Conservation (phyloP, 2,329 filamentous ascomycete genomes). For the Exophiala viscosa region DNA sequence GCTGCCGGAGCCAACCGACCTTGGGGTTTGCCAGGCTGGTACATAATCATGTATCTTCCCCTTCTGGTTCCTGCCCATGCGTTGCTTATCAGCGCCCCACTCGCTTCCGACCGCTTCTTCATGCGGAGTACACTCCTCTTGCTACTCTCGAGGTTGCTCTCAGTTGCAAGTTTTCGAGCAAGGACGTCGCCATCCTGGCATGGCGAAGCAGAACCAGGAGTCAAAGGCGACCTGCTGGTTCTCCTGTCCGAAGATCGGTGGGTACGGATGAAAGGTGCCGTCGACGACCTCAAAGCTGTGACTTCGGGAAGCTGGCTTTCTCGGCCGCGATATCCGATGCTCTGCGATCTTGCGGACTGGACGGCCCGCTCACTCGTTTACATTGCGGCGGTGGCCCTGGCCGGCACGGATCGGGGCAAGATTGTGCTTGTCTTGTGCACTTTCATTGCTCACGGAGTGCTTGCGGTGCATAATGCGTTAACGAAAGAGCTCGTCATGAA, state of each 20-base stretch:
- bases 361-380: slow-evolving; percentile 57
- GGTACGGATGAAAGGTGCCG: slow-evolving; percentile 52
- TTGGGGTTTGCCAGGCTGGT: no score
- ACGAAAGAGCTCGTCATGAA: slow-evolving; percentile 50
- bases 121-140: slow-evolving; percentile 48
- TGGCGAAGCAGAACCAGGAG: slow-evolving; percentile 36
- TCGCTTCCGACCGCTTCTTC: slow-evolving; percentile 41
- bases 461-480: slow-evolving; percentile 54
- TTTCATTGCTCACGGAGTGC: slow-evolving; percentile 50
- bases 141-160: slow-evolving; percentile 53
- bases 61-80: background rate
- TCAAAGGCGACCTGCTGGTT: slow-evolving; percentile 49
- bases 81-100: background rate
- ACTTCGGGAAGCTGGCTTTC: slow-evolving; percentile 57
- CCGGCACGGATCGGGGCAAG: slow-evolving; percentile 53
- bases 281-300: slow-evolving; percentile 57
- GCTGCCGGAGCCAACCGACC: background rate
- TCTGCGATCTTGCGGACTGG: slow-evolving; percentile 31
- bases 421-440: slow-evolving; percentile 52
- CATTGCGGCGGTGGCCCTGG: slow-evolving; percentile 53
- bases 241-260: slow-evolving; percentile 51
- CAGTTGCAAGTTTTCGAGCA: slow-evolving; percentile 55
- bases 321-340: slow-evolving; percentile 51
- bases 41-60: slow-evolving; percentile 1
- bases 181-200: slow-evolving; percentile 41